Percentiles rank a stretch among this genome's conserved stretches.
Conservation (phyloP, 2,329 filamentous ascomycete species). For the Ascochyta viciae-villosae region DNA sequence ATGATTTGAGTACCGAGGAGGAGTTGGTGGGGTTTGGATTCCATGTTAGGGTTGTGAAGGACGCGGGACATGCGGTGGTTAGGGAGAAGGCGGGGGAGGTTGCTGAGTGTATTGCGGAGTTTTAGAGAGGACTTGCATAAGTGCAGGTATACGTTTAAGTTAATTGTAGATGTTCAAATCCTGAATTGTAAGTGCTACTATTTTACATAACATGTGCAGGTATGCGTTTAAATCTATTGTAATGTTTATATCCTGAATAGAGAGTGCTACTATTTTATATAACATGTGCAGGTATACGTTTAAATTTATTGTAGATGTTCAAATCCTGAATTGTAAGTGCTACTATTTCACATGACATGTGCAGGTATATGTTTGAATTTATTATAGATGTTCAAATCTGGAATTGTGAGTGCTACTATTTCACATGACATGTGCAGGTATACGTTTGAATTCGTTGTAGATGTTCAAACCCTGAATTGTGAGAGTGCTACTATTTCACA, state of each 20-base stretch:
- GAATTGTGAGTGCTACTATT: too few relatives aligned
- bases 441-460: neutral
- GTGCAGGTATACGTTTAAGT: neutral
- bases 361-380: too few relatives aligned
- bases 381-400: too few relatives aligned
- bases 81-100: constrained; percentile 50
- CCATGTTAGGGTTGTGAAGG: constrained; percentile 48
- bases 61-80: constrained; percentile 52
- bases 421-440: too few relatives aligned
- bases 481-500: too few relatives aligned
- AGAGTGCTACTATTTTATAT: too few relatives aligned
- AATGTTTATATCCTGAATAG: too few relatives aligned
- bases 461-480: neutral
- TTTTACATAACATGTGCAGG: too few relatives aligned
- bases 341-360: too few relatives aligned
- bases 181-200: too few relatives aligned
- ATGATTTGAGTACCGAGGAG: constrained; percentile 44
- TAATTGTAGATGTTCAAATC: neutral
- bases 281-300: neutral
- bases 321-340: too few relatives aligned
- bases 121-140: constrained; percentile 22
- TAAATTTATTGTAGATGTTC: neutral
- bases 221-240: too few relatives aligned
- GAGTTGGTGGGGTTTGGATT: constrained; percentile 47
- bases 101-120: constrained; percentile 39